Evolutionary conservation across 805 yeast genomes (phyloP).

Genomic region (Dipodascopsis tothii): DNA sequence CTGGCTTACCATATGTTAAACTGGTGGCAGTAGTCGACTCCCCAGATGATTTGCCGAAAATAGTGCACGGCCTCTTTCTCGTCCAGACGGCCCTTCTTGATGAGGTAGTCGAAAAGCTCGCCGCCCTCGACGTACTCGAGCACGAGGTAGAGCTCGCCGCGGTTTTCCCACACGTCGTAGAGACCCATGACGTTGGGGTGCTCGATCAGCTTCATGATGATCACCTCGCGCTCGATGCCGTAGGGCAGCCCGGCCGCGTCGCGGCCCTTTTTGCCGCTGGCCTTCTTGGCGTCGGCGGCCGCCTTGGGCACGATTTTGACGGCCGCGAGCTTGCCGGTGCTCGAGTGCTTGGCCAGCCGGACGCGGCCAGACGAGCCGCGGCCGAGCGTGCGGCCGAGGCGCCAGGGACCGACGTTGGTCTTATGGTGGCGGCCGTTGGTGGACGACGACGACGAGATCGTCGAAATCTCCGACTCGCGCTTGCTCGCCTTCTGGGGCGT

Average conservation of each 20-base stretch:
- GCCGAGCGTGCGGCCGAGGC: constrained; percentile 87
- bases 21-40: constrained; percentile 77
- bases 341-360: constrained; percentile 76
- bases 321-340: constrained; percentile 86
- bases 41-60: constrained; percentile 77
- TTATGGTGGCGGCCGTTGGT: constrained; percentile 37
- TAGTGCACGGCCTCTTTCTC: constrained; percentile 86
- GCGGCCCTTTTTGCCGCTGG: constrained; percentile 28
- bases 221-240: constrained; percentile 95
- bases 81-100: constrained; percentile 78
- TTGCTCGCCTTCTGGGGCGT: constrained; percentile 35
- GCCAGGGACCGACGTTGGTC: constrained; percentile 89
- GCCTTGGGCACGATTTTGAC: constrained; percentile 92
- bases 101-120: constrained; percentile 84
- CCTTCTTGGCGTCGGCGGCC: constrained; percentile 30
- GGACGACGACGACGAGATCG: constrained; percentile 35
- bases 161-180: constrained; percentile 97
- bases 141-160: constrained; percentile 81
- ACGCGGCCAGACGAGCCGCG: constrained; percentile 97
- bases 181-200: constrained; percentile 90
- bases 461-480: constrained; percentile 42
- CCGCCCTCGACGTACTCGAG: constrained; percentile 97
- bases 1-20: constrained; percentile 56
- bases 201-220: constrained; percentile 89
- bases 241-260: constrained; percentile 70